Base-by-base conservation (phyloP, 208 protist genomes). In the Leishmania turanica region DNA sequence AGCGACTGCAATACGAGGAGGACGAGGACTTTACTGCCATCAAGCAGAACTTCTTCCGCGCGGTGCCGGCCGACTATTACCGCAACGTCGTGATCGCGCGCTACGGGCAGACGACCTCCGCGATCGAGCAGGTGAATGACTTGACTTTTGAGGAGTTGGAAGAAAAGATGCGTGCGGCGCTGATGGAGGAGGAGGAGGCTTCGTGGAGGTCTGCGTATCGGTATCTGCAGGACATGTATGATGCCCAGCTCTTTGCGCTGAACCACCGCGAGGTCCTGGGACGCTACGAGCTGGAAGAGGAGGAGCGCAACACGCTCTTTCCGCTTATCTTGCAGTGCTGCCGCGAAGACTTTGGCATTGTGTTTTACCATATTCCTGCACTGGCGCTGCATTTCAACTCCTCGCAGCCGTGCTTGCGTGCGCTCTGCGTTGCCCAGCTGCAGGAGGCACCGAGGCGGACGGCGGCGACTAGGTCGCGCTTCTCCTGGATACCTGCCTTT, bases 21-120 rank as follows among this genome's bases (percentile, higher is more conserved):
- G 70, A 79, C n/a, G 88, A 91, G 76, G 56, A 79, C 47, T 88
- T 87, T 49, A 70, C 86, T 19, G 45, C 62, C 7, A 75, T 93
- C 60, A 89, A 88, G 65, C 88, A 89, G 53, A 45, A 77, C 15
- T 85, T 94, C 19, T 94, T 94, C 73, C 88, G 86, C 56, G 73
- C 84, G 3, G 91, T 88, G 8, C 91, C 93, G 21, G 85, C 91
- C 0, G 89, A 92, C 21, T 95, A 90, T 82, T 96, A 94, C 79
- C 90, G 92, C 56, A 58, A 82, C 31, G 21, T 88, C 0, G 90
- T 89, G 40, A 77, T 89, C 0, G 69, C 91, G 17, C 87, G 89
- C n/a, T 89, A 89, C 68, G 90, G 90, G 6, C 54, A 66, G 47
- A 90, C 40, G 15, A 49, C 53, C n/a, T 34, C 56, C 17, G n/a